Evolutionary conservation across 2,329 filamentous ascomycete species (phyloP), one percentile per base, ranked within the genome.

Genomic region (Colletotrichum shisoi): DNA sequence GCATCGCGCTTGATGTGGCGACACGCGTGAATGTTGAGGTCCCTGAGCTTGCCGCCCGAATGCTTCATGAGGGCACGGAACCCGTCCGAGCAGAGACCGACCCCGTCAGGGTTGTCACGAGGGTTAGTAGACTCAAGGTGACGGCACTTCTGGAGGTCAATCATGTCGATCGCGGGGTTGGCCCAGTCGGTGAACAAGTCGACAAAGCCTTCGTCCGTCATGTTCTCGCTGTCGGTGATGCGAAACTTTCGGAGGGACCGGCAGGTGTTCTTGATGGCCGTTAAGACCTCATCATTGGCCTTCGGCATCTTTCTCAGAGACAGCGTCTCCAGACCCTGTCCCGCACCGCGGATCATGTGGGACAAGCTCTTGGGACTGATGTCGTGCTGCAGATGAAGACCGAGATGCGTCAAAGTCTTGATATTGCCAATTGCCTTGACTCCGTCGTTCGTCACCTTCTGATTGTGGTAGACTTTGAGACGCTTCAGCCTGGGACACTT

Each of bases 11-110:
- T 85, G 70, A 98, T 94, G 75, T 97, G 91, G 3, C 94, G 89
- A 74, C 93, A 96, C 0, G 90, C 91, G 15, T 92, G 87, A n/a
- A 97, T 82, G 73, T 96, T 91, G 40, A 98, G 81, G 46, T 85
- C 81, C 67, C 84, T 83, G 2, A 98, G 78, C 12, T 79, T 82
- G 1, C 79, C 74, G 4, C 92, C 91, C 0, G 93, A 97, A 75
- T 97, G 94, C 0, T 81, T 79, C 92, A 97, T 97, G 49, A 97
- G 79, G 0, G 92, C 91, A 70, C 84, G 81, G 79, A 98, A 94
- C 0, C 91, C 93, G 6, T 85, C 79, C 0, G 88, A 90, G 59
- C 90, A 92, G 39, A 97, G 83, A 1, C 94, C 94, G 51, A 94
- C 79, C 27, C 85, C 83, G 63, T 88, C 80, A 0, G 86, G 84